These are phyloP conservation scores for Chlorella variabilis DNA, from an alignment of 163 green algal species.

Conservation along the genomic window DNA sequence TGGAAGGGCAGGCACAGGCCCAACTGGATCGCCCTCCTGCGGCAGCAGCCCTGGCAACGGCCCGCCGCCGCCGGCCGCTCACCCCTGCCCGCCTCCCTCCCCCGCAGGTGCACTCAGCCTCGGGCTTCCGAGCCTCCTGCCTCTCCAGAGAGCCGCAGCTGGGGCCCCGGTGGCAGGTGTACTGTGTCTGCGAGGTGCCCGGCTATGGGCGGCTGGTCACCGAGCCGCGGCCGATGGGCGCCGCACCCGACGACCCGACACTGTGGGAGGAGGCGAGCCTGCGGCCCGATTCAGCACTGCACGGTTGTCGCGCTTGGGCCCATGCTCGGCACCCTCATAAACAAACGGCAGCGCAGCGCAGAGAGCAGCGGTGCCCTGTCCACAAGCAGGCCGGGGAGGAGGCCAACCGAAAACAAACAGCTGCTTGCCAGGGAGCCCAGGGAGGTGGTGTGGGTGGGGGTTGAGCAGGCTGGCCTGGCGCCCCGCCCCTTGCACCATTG, in stretches of 20 bases:
- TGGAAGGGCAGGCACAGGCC: too few relatives aligned
- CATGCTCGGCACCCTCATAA: too few relatives aligned
- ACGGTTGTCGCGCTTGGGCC: too few relatives aligned
- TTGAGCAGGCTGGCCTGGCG: neutral
- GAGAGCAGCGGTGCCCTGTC: too few relatives aligned
- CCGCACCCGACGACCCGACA: neutral
- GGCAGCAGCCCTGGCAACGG: too few relatives aligned
- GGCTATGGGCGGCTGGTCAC: conserved; percentile 16
- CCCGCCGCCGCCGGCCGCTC: neutral
- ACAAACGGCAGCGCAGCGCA: too few relatives aligned
- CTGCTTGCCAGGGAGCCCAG: too few relatives aligned
- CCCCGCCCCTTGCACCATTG: neutral
- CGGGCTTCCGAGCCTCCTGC: neutral
- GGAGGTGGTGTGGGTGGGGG: too few relatives aligned
- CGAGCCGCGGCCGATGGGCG: neutral
- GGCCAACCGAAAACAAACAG: too few relatives aligned
- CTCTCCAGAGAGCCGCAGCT: neutral
- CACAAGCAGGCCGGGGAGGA: too few relatives aligned
- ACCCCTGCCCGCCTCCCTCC: neutral
- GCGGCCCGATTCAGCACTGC: too few relatives aligned
- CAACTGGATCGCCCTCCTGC: too few relatives aligned
- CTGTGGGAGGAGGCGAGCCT: conserved; percentile 11
- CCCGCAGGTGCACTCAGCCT: conserved; percentile 14
- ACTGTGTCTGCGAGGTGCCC: neutral
- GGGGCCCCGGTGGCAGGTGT: neutral